Base-by-base conservation (phyloP, 1,139 yeast species). In the Saccharomyces hybrid region DNA sequence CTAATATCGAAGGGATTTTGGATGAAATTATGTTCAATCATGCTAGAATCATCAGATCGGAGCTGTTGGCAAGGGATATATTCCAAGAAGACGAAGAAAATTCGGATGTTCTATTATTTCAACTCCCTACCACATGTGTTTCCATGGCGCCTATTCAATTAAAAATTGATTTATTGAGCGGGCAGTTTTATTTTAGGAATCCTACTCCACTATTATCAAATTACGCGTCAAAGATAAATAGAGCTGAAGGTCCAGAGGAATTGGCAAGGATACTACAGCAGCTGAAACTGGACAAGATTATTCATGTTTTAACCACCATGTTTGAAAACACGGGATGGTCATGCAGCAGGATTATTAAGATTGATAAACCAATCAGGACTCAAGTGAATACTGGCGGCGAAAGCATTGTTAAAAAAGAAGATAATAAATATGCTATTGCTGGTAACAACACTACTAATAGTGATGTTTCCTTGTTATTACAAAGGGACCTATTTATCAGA, bases 251-350 rank as follows among this genome's bases (percentile, higher is more conserved):
- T 59, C 66, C 62, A 44, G 66, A 57, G 57, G 71, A 61, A 56
- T 62, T 63, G 57, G 68, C 62, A 47, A 62, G 29, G 55, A 67
- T 58, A 58, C 76, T 56, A 69, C 79, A 58, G 64, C 75, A 59
- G 62, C 77, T 84, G 51, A 79, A 82, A 60, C 68, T 84, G 52
- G 83, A 81, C 51, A 79, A 81, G 27, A 79, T 80, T 55, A 74
- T 78, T 25, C 75, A 75, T 38, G 81, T 82, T 47, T 68, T 85
- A 31, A 73, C 78, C 46, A 78, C 78, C 49, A 78, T 81, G 71
- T 73, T 84, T 60, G 74, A 76, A 46, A 83, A 86, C 4, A 80
- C 86, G 0, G 87, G 83, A 48, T 86, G 91, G 91, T 77, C 83
- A 19, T 73, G 76, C 47, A 81, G 82, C 59, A 82, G 79, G 49